Base-by-base conservation (phyloP, 768 basidiomycete species). In the Tricholoma hemisulphureum region DNA sequence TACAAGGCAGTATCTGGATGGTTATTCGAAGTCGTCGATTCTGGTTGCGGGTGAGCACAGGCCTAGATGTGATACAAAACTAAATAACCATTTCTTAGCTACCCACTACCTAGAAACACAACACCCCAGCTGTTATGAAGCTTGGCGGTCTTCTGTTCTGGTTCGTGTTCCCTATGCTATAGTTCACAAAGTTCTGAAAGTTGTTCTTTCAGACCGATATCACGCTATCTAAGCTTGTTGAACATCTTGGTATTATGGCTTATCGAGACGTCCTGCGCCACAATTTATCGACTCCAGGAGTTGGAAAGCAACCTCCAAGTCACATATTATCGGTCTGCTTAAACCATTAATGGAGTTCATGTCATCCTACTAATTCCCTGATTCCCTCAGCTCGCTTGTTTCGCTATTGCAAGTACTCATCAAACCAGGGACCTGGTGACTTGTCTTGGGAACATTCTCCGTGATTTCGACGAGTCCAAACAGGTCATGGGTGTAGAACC, bases 401-500 rank as follows among this genome's bases (percentile, higher is more conserved):
- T 37, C n/a, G 35, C 35, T n/a, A n/a, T n/a, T 18, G 35, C 35
- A n/a, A 18, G 35, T 13, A 18, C n/a, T 37, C 16, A 41, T 41
- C 39, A 41, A 18, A 2, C 21, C 3, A 20, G 13, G 3, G 34
- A 41, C 31, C 28, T 66, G 46, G 52, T 51, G 2, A 26, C 46
- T 26, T 62, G 59, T 51, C 54, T 66, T 6, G 39, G 49, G 4
- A 14, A 7, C 14, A 37, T 58, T 7, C 31, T 51, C 10, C 26
- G 6, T 18, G n/a, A 41, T 18, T 18, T 41, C 18, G 39, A 41
- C 8, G 6, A n/a, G 16, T 39, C 37, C n/a, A 41, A 5, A 8
- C n/a, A 41, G n/a, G 6, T 18, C 2, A 9, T 41, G 55, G 69
- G 67, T 2, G 21, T 29, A 9, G 57, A 58, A 11, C 67, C 67